Conservation (phyloP, 2,329 filamentous ascomycete genomes). For the Sarocladium oryzae region DNA sequence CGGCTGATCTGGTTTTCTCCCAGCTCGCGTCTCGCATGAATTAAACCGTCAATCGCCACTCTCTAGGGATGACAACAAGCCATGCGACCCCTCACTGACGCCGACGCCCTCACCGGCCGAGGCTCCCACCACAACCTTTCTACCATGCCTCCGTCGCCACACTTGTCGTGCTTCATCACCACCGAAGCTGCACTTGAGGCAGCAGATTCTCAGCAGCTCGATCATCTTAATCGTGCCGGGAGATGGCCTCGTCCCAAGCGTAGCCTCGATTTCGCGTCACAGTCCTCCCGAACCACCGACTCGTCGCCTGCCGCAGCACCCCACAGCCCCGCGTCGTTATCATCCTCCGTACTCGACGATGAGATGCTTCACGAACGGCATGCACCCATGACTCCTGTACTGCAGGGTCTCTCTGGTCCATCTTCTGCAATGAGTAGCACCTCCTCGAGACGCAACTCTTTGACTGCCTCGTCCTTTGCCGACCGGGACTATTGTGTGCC, state of each 20-base stretch:
- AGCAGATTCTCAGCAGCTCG: slow-evolving; percentile 10
- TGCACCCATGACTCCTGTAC: slow-evolving; percentile 21
- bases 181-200: slow-evolving; percentile 26
- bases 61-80: slow-evolving; percentile 8
- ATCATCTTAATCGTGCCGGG: not conserved
- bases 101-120: slow-evolving; percentile 2
- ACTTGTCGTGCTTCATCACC: slow-evolving; percentile 29
- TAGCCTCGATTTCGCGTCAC: slow-evolving; percentile 7
- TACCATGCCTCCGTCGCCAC: slow-evolving; percentile 13
- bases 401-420: slow-evolving; percentile 20
- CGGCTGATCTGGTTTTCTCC: not conserved
- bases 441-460: slow-evolving; percentile 46
- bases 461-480: slow-evolving; percentile 33
- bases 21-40: not conserved
- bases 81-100: slow-evolving; percentile 14
- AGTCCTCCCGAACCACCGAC: slow-evolving; percentile 3
- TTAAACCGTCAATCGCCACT: not conserved
- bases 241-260: slow-evolving; percentile 9
- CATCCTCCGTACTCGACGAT: slow-evolving; percentile 10
- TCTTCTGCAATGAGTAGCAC: slow-evolving; percentile 37
- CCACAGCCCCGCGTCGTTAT: slow-evolving; percentile 12
- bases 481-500: not conserved
- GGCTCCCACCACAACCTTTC: slow-evolving; percentile 13
- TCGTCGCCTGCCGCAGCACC: slow-evolving; percentile 10
- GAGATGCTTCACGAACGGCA: slow-evolving; percentile 16